Base-by-base conservation (phyloP, 169 alveolate genomes). In the Neospora caninum region DNA sequence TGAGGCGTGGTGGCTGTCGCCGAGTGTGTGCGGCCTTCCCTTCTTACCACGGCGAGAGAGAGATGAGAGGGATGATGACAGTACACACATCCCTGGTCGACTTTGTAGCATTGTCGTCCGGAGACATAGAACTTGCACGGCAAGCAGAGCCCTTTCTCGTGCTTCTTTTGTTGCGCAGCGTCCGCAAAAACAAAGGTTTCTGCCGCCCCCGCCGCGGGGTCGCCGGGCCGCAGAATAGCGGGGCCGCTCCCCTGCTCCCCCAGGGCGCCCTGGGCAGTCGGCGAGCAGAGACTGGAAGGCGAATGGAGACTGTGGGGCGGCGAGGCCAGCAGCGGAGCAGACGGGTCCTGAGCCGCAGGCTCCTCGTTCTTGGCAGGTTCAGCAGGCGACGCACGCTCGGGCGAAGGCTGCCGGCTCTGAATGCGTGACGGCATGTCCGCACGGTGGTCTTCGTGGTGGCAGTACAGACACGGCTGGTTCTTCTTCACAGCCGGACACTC, bases 391-490 rank as follows among this genome's bases (percentile, higher is more conserved):
- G 84, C 84, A n/a, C 49, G 42, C 84, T 73, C 49, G 45, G 39
- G 84, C 84, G 84, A 36, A 16, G 39, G 42, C 84, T 73, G 84
- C n/a, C 84, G 39, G 84, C 84, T 73, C 25, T 18, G 84, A 36
- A 73, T 18, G 18, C 84, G 49, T 31, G 73, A 39, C 4, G 92
- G 92, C 92, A 88, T 88, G n/a, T 88, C 82, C 22, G 22, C 49
- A 7, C 92, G 80, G 25, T 88, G 92, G 36, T 88, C 73, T 88
- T 93, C 80, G 92, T 92, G 43, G 92, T 96, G 91, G 91, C 93
- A 41, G 91, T 91, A 20, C 91, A 96, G 49, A 78, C 96, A 92
- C 87, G 95, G 39, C 96, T 96, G 64, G 89, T 92, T 34, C 84
- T 95, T 58, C 54, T 92, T 84, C 58, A 29, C 80, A 43, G 91